Percentiles rank a stretch among this genome's conserved stretches.
Evolutionary conservation across 768 basidiomycete genomes (phyloP).

Genomic region (Leucocoprinus birnbaumii): DNA sequence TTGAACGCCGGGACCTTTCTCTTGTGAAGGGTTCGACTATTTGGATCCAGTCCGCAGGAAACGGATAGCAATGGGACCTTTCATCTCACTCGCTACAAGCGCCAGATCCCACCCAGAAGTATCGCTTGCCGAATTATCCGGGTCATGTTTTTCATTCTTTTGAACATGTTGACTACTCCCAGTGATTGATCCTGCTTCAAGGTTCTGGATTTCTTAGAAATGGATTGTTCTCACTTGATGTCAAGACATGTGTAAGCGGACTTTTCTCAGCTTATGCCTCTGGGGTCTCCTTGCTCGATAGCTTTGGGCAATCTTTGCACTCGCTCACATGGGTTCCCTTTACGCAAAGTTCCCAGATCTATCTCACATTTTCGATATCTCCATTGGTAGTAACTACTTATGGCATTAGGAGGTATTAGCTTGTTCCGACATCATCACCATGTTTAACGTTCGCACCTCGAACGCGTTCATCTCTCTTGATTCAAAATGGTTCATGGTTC

Average conservation of each 20-base stretch:
- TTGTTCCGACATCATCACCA: constrained; percentile 8
- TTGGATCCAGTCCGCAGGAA: background rate
- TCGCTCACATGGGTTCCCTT: constrained; percentile 6
- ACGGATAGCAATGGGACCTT: background rate
- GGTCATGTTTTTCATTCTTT: background rate
- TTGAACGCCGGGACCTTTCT: background rate
- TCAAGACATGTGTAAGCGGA: constrained; percentile 7
- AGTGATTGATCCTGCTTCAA: background rate
- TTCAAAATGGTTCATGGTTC: constrained; percentile 15
- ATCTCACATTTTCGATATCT: constrained; percentile 13
- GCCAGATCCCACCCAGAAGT: constrained; percentile 2
- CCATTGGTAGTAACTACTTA: constrained; percentile 11
- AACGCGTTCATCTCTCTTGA: constrained; percentile 15
- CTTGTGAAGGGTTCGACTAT: background rate
- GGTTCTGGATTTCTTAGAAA: background rate
- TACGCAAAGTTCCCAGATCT: constrained; percentile 10
- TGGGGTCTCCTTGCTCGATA: background rate
- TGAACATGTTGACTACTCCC: background rate
- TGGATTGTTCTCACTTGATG: constrained; percentile 5
- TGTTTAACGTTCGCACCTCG: constrained; percentile 20
- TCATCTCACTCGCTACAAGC: background rate
- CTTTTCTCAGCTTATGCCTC: constrained; percentile 1
- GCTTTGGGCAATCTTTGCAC: background rate
- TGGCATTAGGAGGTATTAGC: constrained; percentile 8
- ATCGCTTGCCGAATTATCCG: background rate